Conservation (phyloP, 2,329 filamentous ascomycete species). For the Fusarium pilosicola region DNA sequence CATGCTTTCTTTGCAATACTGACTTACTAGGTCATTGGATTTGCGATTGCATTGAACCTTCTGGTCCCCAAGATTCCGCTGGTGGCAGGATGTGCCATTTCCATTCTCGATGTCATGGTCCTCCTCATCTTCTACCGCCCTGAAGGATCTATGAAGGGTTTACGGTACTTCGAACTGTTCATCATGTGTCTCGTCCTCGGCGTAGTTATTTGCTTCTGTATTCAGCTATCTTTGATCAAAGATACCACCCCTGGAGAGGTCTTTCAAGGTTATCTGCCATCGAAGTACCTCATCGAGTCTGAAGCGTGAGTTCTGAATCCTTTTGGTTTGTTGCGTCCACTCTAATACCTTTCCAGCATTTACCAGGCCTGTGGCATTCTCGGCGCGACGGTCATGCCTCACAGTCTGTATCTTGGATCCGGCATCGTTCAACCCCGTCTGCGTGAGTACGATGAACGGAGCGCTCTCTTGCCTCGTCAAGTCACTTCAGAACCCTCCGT, state of each 20-base stretch:
- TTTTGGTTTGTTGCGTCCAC: background rate
- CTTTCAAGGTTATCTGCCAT: background rate
- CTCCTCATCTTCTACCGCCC: background rate
- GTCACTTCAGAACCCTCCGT: background rate
- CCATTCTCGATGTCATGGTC: background rate
- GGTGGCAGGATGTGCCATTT: background rate
- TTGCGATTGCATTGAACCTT: background rate
- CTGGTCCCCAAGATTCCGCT: background rate
- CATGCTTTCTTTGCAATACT: rapidly evolving
- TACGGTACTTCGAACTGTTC: background rate
- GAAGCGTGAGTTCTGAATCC: background rate
- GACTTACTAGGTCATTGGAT: background rate
- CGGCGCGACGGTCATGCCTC: background rate
- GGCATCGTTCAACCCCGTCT: background rate
- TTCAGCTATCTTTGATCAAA: background rate
- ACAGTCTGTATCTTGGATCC: background rate
- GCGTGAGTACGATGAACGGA: background rate
- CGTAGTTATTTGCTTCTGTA: background rate
- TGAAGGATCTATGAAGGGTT: background rate
- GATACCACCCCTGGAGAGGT: background rate
- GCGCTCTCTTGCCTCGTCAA: background rate
- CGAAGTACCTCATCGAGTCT: background rate
- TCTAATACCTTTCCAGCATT: background rate
- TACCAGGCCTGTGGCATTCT: background rate
- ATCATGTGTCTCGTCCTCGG: background rate